Evolutionary conservation across 2,329 filamentous ascomycete species (phyloP).

Genomic region (Arthrobotrys conoides): DNA sequence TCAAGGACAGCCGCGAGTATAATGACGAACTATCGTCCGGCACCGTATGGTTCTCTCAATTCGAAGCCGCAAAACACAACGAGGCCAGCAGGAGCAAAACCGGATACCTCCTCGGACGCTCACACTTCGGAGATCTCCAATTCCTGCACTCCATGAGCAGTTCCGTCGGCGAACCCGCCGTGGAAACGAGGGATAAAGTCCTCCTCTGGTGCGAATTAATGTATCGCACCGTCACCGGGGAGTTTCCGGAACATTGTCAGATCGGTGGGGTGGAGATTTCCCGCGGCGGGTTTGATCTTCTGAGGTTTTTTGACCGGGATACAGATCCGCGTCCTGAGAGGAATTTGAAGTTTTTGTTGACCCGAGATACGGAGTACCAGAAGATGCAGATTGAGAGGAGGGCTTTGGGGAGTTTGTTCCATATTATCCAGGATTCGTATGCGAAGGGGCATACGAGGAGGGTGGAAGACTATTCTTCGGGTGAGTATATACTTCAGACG

Average conservation of each 20-base stretch:
- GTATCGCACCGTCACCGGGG: slow-evolving; percentile 2
- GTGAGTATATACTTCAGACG: too few relatives aligned
- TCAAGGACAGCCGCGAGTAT: slow-evolving; percentile 6
- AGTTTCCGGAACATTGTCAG: too few relatives aligned
- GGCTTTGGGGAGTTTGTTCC: slow-evolving; percentile 23
- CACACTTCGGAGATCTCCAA: slow-evolving; percentile 35
- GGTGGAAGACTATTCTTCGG: not conserved
- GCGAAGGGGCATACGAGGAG: slow-evolving; percentile 34
- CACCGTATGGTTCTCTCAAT: too few relatives aligned
- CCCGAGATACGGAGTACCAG: not conserved
- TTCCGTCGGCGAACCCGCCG: slow-evolving; percentile 4
- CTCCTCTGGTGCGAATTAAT: slow-evolving; percentile 40
- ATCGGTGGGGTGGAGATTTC: too few relatives aligned
- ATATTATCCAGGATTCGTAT: slow-evolving; percentile 32
- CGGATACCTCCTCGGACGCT: slow-evolving; percentile 8
- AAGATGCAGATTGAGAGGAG: not conserved
- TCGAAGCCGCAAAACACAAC: too few relatives aligned
- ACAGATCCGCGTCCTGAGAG: not conserved
- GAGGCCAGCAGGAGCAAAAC: not conserved
- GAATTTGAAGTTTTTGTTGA: not conserved
- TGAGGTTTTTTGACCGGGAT: not conserved
- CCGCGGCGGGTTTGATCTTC: too few relatives aligned
- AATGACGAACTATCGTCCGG: too few relatives aligned
- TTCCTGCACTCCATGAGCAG: slow-evolving; percentile 36
- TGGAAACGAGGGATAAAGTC: slow-evolving; percentile 30